Conservation (phyloP, 116 monocot species). For the Trichopus zeylanicus region DNA sequence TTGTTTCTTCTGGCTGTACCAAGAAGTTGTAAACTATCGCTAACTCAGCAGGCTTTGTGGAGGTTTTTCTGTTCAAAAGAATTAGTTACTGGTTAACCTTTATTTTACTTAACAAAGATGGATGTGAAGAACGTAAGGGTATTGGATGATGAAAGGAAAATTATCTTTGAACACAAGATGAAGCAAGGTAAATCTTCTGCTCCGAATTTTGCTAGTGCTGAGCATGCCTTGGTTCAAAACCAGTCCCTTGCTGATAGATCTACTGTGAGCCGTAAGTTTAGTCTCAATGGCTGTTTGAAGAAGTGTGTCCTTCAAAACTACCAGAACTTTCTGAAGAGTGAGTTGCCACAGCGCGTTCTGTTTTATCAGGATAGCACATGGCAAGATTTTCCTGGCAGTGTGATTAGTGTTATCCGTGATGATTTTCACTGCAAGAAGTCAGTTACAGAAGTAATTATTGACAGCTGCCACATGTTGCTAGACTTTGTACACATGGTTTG, state of each 20-base stretch:
- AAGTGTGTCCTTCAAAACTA: conserved; percentile 39
- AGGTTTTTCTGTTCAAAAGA: conserved; percentile 16
- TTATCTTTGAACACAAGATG: conserved; percentile 24
- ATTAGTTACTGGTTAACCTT: conserved; percentile 21
- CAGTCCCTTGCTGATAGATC: conserved; percentile 1
- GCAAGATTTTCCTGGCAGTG: conserved; percentile 50
- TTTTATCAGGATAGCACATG: conserved; percentile 49
- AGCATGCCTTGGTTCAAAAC: background rate
- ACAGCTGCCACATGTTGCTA: conserved; percentile 36
- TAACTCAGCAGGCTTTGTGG: conserved; percentile 25
- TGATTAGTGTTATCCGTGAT: conserved; percentile 22
- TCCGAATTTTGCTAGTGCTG: conserved; percentile 6
- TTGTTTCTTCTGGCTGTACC: conserved; percentile 3
- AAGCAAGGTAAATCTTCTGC: conserved; percentile 13
- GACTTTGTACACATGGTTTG: conserved; percentile 76
- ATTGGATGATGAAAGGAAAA: conserved; percentile 38
- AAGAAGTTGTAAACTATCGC: conserved; percentile 8
- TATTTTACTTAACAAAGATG: conserved; percentile 37
- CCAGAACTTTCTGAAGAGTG: conserved; percentile 58
- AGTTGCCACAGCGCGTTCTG: conserved; percentile 50
- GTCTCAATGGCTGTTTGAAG: background rate
- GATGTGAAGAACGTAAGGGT: conserved; percentile 51
- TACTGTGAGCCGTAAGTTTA: conserved; percentile 5
- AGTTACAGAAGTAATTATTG: conserved; percentile 38
- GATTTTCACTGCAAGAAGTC: conserved; percentile 58